phyloP scores from a whole-genome alignment of 768 basidiomycete species.

The Leccinum variicolor region DNA sequence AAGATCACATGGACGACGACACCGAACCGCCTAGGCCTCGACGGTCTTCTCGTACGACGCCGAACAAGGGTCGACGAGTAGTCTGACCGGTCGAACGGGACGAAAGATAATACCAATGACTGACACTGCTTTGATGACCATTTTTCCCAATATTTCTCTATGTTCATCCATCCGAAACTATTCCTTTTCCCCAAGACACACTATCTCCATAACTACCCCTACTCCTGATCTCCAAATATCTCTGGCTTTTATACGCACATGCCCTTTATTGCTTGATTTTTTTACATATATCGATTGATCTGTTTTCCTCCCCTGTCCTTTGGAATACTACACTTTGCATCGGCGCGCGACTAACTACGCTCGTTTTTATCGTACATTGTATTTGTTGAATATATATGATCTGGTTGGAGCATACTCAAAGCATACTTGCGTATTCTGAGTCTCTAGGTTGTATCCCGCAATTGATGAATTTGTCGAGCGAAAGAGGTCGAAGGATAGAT shows the following conservation, averaged over 20 bases:
- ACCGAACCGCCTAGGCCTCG: conserved; percentile 26
- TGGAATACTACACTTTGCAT: background rate
- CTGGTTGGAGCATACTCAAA: background rate
- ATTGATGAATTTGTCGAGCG: background rate
- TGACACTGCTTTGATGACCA: conserved; percentile 1
- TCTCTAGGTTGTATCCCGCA: background rate
- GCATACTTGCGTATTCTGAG: background rate
- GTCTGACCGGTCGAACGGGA: background rate
- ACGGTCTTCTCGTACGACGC: conserved; percentile 33
- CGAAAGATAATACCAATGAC: background rate
- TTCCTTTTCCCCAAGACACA: background rate
- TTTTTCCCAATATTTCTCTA: background rate
- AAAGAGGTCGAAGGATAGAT: too few relatives aligned
- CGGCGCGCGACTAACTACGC: background rate
- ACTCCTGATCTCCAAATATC: background rate
- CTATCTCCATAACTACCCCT: background rate
- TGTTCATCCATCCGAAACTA: background rate
- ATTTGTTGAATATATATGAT: background rate
- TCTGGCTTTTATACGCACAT: background rate
- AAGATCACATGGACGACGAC: conserved; percentile 26
- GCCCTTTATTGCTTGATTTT: background rate
- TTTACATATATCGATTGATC: background rate
- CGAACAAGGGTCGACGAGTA: conserved; percentile 30
- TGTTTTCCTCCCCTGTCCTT: background rate
- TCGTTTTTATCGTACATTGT: background rate